Evolutionary conservation across 495 filamentous ascomycete genomes (phyloP), one percentile per base, ranked within the genome.

Genomic region (Penicillium lividum): DNA sequence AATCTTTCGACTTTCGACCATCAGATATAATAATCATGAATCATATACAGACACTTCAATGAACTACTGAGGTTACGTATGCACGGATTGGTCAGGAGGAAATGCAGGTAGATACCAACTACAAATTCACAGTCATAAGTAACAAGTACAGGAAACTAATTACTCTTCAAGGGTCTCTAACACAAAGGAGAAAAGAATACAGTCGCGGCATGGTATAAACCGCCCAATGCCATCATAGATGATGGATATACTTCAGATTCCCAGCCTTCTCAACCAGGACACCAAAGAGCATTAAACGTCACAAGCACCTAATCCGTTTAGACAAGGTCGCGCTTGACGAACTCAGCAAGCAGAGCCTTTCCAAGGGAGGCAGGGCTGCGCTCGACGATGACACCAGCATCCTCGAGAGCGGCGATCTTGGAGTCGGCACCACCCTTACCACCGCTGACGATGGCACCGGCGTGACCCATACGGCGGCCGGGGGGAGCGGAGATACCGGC

Each of bases 361-460:
- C 94, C 94, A 53, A 99, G 82, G 51, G 81, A 70, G 61, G 94
- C 94, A 64, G 94, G 94, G 70, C 91, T 96, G 70, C 94, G 85
- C 86, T 98, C 94, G 40, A 99, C 94, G 68, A 97, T 82, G 58
- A 97, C 94, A 71, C 94, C 94, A 52, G 95, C 95, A 62, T 83
- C 83, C 79, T 98, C 90, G 34, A 99, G 85, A 56, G 94, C 94
- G 66, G 84, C 77, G 76, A 99, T 99, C 87, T 99, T 99, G 61
- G 91, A 95, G 77, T 97, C 89, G 53, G 94, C 94, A 70, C 90
- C 94, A 69, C 94, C 94, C 85, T 97, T 97, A 57, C 94, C 94
- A 66, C 94, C 94, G 64, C 89, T 89, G 50, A 99, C 93, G 71
- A 99, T 99, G 67, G 94, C 94, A 76, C 88, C 94, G 64, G 94